Evolutionary conservation across 306 rosid genomes (phyloP), one percentile per base, ranked within the genome.

Genomic region (Hylodesmum podocarpum): DNA sequence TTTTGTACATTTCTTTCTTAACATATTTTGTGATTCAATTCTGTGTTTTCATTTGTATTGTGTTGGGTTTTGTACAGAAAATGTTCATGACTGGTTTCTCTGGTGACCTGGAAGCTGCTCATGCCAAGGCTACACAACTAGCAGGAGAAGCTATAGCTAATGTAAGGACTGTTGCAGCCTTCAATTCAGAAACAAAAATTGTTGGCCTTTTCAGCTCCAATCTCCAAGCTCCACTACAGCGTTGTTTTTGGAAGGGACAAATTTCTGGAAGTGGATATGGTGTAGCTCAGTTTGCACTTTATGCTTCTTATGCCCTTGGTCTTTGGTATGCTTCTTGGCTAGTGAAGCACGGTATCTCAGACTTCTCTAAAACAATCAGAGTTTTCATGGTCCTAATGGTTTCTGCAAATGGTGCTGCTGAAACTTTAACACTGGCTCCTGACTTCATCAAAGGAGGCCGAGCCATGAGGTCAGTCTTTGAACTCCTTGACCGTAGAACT

Each of bases 271-370:
- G 97, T 62, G 99, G 97, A 75, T 95, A 82, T 70, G 99, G 99
- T 24, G 78, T 95, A 70, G 97, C 97, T 72, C 99, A 95, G 86
- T 95, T 95, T 81, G 92, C 94, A 36, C 97, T 95, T 22, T 95
- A 95, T 80, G 97, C 94, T 70, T 95, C 99, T 28, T 95, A 95
- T 82, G 97, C 97, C 58, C 90, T 95, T 5, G 99, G 99, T 77
- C 97, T 95, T 75, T 95, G 99, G 99, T 95, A 95, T 78, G 99
- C 99, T 65, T 95, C 99, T 10, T 95, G 99, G 99, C 96, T 95
- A 40, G 99, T 95, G 46, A 95, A 92, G 88, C 99, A 95, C 25
- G 97, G 97, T 8, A 91, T 95, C 65, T 95, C 97, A 0, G 97
- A 95, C 73, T 95, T 95, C 92, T 95, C 99, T 0, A 95, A 89